These are phyloP conservation scores for Malus sieversii DNA, from an alignment of 306 rosid genomes.

Conservation along the genomic window DNA sequence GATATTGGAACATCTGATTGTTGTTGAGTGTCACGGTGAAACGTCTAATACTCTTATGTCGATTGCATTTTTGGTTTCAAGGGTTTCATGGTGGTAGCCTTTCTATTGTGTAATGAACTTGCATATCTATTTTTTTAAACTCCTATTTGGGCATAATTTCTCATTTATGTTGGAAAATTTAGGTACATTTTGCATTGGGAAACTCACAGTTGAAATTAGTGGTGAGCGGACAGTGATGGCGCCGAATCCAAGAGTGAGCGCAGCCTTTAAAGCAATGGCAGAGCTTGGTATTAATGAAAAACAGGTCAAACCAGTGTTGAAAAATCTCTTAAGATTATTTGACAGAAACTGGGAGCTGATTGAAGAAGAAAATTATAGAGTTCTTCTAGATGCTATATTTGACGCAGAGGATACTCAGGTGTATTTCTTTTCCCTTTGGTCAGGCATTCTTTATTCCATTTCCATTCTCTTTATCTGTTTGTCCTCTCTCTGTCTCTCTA, in stretches of 20 bases:
- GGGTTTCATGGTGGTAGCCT: background rate
- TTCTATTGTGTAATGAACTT: background rate
- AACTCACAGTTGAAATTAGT: conserved; percentile 10
- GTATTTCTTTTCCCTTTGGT: background rate
- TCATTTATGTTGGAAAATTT: conserved; percentile 4
- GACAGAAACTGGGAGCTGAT: conserved; percentile 83
- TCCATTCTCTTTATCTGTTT: background rate
- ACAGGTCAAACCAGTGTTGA: conserved; percentile 68
- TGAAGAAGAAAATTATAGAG: conserved; percentile 86
- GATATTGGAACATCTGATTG: background rate
- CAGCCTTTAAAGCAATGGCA: conserved; percentile 70
- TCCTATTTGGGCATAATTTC: background rate
- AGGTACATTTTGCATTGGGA: conserved; percentile 16
- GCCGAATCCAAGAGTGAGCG: conserved; percentile 48
- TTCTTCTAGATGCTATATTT: conserved; percentile 77
- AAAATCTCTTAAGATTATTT: conserved; percentile 61
- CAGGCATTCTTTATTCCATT: conserved; percentile 5
- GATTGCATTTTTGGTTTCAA: background rate
- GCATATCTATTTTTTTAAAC: background rate
- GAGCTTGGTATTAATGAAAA: conserved; percentile 55
- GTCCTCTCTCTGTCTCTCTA: background rate
- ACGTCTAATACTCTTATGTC: background rate
- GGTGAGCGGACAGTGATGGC: conserved; percentile 48
- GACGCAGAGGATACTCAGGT: conserved; percentile 71
- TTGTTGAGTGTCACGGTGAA: background rate